phyloP scores from a whole-genome alignment of 331 rosid species.

The Arachis monticola region DNA sequence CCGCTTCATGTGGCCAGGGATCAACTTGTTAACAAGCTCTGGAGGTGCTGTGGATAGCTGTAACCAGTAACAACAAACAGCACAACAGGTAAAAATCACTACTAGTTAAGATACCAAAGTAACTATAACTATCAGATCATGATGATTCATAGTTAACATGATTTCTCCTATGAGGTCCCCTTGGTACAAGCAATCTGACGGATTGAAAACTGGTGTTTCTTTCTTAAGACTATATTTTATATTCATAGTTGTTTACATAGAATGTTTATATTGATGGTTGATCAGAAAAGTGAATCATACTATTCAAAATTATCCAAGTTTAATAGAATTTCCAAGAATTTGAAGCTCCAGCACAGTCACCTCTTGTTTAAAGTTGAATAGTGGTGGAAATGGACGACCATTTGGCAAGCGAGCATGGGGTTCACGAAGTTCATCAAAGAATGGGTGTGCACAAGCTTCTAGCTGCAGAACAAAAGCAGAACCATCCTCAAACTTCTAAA shows the following conservation, averaged over 20 bases:
- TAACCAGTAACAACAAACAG: constrained; percentile 5
- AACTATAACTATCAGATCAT: not conserved
- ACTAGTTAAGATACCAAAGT: not conserved
- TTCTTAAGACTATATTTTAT: not conserved
- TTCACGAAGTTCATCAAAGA: constrained; percentile 82
- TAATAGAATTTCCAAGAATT: not conserved
- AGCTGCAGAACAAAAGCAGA: constrained; percentile 57
- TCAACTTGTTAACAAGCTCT: constrained; percentile 66
- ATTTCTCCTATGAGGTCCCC: no score
- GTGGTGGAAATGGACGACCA: constrained; percentile 65
- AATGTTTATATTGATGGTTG: constrained; percentile 19
- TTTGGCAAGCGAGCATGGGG: constrained; percentile 69
- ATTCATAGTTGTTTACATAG: constrained; percentile 1
- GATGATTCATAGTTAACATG: not conserved
- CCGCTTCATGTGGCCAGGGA: constrained; percentile 72
- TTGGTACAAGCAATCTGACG: no score
- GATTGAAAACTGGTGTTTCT: no score
- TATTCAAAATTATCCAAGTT: constrained; percentile 6
- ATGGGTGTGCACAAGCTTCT: constrained; percentile 86
- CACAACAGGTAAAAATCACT: not conserved
- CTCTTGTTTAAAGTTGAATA: constrained; percentile 77
- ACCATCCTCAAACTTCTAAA: constrained; percentile 16
- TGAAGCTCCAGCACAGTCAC: constrained; percentile 42
- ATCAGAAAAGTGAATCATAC: not conserved
- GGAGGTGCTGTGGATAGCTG: constrained; percentile 66